A percentile compares a stretch with the other conserved stretches of the same genome.
Evolutionary conservation across 805 yeast species (phyloP).

Genomic region (Starmerella stellata): DNA sequence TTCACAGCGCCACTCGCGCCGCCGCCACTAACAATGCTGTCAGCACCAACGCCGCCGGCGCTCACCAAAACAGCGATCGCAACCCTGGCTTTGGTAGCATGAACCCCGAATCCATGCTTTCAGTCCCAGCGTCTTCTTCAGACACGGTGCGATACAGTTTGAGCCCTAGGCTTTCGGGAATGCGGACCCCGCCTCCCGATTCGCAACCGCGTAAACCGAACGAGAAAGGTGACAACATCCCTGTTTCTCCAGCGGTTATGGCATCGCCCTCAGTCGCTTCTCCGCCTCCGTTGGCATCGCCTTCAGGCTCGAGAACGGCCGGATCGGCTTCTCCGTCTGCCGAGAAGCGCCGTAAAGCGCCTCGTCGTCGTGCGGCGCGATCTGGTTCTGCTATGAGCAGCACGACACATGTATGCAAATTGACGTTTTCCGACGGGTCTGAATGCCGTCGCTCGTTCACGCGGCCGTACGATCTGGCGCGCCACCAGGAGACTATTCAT

Average conservation of each 20-base stretch:
- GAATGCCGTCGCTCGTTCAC: constrained; percentile 69
- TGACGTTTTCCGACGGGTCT: constrained; percentile 22
- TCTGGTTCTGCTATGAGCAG: background rate
- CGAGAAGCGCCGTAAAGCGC: background rate
- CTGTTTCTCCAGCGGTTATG: too few species aligned
- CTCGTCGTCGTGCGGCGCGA: background rate
- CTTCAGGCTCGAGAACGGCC: background rate
- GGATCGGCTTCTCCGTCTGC: background rate
- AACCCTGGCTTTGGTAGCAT: too few species aligned
- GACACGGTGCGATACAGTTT: too few species aligned
- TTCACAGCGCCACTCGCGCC: too few species aligned
- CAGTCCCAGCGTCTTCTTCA: too few species aligned
- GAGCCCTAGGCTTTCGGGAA: too few species aligned
- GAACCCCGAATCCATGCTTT: too few species aligned
- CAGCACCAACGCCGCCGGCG: too few species aligned
- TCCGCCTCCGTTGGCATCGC: background rate
- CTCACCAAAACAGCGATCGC: too few species aligned
- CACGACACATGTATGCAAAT: constrained; percentile 13
- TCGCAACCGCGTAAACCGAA: too few species aligned
- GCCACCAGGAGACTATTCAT: constrained; percentile 94
- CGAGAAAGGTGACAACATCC: too few species aligned
- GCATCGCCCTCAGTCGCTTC: background rate
- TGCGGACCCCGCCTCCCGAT: background rate
- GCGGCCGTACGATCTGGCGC: constrained; percentile 79
- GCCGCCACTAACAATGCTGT: too few species aligned